phyloP scores from a whole-genome alignment of 805 yeast species.

The Vanderwaltozyma verrucispora region DNA sequence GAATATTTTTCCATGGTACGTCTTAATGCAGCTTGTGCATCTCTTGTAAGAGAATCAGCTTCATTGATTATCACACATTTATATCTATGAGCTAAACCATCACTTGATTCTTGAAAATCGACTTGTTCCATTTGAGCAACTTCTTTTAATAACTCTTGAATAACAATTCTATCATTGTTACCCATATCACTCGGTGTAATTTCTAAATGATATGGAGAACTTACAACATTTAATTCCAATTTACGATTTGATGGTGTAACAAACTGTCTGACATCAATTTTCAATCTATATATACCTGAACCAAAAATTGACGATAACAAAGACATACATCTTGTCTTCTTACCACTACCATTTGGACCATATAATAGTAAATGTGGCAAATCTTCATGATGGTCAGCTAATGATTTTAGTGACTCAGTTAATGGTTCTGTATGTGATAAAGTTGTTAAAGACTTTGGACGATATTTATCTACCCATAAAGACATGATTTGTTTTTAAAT shows the following conservation, averaged over 20 bases:
- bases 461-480: constrained; percentile 91
- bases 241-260: constrained; percentile 65
- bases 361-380: constrained; percentile 87
- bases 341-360: constrained; percentile 97
- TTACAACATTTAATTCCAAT: constrained; percentile 85
- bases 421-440: constrained; percentile 60
- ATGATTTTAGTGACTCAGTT: constrained; percentile 50
- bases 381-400: constrained; percentile 37
- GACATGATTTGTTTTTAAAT: constrained; percentile 44
- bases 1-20: constrained; percentile 96
- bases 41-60: constrained; percentile 81
- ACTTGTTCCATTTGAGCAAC: constrained; percentile 93
- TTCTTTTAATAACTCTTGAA: constrained; percentile 88
- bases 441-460: constrained; percentile 59
- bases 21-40: constrained; percentile 92
- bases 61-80: constrained; percentile 83
- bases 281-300: constrained; percentile 66
- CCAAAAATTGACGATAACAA: constrained; percentile 76
- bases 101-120: constrained; percentile 48
- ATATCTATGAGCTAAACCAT: constrained; percentile 42
- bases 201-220: constrained; percentile 84
- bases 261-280: constrained; percentile 83
- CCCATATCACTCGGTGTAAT: constrained; percentile 97
- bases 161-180: constrained; percentile 86
- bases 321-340: constrained; percentile 84